Conservation (phyloP, 169 alveolate species). For the Hammondia hammondi region DNA sequence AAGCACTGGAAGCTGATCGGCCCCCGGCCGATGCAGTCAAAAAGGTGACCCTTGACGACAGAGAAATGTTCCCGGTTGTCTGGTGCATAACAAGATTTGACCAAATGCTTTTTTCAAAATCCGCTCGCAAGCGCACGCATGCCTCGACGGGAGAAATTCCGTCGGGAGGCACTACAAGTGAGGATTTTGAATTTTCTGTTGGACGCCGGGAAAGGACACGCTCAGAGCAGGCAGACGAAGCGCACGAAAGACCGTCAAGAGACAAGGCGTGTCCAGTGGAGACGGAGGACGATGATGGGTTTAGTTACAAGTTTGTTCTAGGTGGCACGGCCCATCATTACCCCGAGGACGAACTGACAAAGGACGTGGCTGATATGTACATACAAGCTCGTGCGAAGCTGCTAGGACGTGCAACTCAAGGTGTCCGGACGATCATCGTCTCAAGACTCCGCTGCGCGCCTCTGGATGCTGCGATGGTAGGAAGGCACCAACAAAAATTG, state of each 20-base stretch:
- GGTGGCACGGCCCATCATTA: neutral
- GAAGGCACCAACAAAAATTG: neutral
- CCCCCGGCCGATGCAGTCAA: neutral
- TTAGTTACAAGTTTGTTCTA: neutral
- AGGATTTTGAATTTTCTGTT: neutral
- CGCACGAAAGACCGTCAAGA: neutral
- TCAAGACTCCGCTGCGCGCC: slow-evolving; percentile 38
- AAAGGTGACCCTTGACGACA: neutral
- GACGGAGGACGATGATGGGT: neutral
- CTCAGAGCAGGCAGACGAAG: neutral
- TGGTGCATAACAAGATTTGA: slow-evolving; percentile 8
- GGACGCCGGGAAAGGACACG: neutral
- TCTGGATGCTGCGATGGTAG: slow-evolving; percentile 24
- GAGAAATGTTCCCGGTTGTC: slow-evolving; percentile 25
- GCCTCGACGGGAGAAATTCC: neutral
- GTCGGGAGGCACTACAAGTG: neutral
- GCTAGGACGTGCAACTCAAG: neutral
- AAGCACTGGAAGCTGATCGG: neutral
- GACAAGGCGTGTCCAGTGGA: neutral
- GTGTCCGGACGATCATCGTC: slow-evolving; percentile 12
- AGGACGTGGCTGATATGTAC: neutral
- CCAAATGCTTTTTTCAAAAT: neutral
- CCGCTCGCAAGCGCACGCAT: neutral
- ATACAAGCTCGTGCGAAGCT: neutral
- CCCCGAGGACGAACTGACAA: neutral